Evolutionary conservation across 192 early-diverging fungal genomes (phyloP).

Genomic region (Coemansia sp.): DNA sequence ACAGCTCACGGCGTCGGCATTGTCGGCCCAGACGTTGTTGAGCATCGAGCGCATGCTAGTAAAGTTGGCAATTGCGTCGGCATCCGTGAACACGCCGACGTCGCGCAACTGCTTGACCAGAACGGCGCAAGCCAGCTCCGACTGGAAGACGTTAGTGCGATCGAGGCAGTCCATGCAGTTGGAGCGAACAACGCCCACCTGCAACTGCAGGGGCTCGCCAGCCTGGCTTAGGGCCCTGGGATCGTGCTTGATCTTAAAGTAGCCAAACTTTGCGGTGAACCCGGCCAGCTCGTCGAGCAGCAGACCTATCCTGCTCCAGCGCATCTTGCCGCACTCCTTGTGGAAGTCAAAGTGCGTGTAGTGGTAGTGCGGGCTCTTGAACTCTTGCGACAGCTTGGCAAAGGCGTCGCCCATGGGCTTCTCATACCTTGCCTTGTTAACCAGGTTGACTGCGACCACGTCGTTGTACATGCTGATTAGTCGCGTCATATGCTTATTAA

Average conservation of each 20-base stretch:
- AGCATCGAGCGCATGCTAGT: slow-evolving; percentile 72
- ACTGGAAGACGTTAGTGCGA: slow-evolving; percentile 98
- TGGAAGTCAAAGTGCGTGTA: slow-evolving; percentile 99
- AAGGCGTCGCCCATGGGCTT: slow-evolving; percentile 82
- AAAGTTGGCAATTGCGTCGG: slow-evolving; percentile 68
- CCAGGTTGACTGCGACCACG: slow-evolving; percentile 89
- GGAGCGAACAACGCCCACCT: slow-evolving; percentile 85
- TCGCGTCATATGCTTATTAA: slow-evolving; percentile 33
- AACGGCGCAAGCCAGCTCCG: slow-evolving; percentile 76
- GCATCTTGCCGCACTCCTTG: slow-evolving; percentile 94
- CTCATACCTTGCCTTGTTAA: slow-evolving; percentile 96
- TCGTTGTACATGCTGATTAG: slow-evolving; percentile 71
- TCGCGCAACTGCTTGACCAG: slow-evolving; percentile 77
- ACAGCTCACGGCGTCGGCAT: slow-evolving; percentile 89
- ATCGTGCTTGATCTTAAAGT: slow-evolving; percentile 33
- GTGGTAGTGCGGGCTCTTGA: slow-evolving; percentile 61
- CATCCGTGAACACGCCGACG: slow-evolving; percentile 63
- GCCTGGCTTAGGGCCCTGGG: background rate
- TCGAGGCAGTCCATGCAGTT: slow-evolving; percentile 99
- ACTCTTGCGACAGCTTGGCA: slow-evolving; percentile 62
- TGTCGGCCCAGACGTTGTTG: slow-evolving; percentile 97
- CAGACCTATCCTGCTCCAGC: slow-evolving; percentile 86
- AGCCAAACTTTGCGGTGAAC: slow-evolving; percentile 66
- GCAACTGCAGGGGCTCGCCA: slow-evolving; percentile 34
- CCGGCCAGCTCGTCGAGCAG: slow-evolving; percentile 79